Percentiles rank a stretch among this genome's conserved stretches.
Conservation (phyloP, 2,329 filamentous ascomycete genomes). For the Rhinocladiella similis region DNA sequence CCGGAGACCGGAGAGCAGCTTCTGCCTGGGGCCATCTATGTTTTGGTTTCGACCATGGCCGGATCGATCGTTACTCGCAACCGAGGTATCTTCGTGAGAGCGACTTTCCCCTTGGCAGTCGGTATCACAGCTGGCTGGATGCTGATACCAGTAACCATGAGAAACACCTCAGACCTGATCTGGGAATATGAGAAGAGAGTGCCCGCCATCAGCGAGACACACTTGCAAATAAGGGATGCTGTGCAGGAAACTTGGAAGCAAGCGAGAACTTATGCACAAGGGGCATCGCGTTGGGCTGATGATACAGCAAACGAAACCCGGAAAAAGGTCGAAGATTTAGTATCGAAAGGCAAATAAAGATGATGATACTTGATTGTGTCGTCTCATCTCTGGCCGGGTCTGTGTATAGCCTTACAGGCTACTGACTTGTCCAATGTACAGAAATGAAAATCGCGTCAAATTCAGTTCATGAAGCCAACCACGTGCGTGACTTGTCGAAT, state of each 20-base stretch:
- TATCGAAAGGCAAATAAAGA: slow-evolving; percentile 28
- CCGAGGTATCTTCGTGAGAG: slow-evolving; percentile 79
- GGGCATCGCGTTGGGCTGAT: slow-evolving; percentile 25
- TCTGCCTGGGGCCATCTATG: slow-evolving; percentile 86
- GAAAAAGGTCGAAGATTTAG: slow-evolving; percentile 27
- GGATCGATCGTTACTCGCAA: slow-evolving; percentile 88
- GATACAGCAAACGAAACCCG: slow-evolving; percentile 22
- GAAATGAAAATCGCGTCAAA: slow-evolving; percentile 2
- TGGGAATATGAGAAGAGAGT: slow-evolving; percentile 94
- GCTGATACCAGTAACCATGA: slow-evolving; percentile 84
- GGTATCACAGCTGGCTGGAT: slow-evolving; percentile 81
- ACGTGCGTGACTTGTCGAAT: too few relatives aligned
- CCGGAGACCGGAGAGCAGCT: slow-evolving; percentile 84
- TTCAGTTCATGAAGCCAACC: too few relatives aligned
- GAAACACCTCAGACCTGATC: slow-evolving; percentile 79
- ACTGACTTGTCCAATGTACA: slow-evolving; percentile 10
- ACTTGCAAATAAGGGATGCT: slow-evolving; percentile 69
- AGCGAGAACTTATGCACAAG: slow-evolving; percentile 13
- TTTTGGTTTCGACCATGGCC: slow-evolving; percentile 91
- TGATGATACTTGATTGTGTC: neutral
- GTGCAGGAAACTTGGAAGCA: slow-evolving; percentile 63
- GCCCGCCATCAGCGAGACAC: slow-evolving; percentile 78
- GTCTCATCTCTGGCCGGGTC: slow-evolving; percentile 2
- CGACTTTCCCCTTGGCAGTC: slow-evolving; percentile 72
- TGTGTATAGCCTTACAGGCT: neutral